These are phyloP conservation scores for Podaxis pistillaris DNA, from an alignment of 768 basidiomycete genomes.

Conservation along the genomic window DNA sequence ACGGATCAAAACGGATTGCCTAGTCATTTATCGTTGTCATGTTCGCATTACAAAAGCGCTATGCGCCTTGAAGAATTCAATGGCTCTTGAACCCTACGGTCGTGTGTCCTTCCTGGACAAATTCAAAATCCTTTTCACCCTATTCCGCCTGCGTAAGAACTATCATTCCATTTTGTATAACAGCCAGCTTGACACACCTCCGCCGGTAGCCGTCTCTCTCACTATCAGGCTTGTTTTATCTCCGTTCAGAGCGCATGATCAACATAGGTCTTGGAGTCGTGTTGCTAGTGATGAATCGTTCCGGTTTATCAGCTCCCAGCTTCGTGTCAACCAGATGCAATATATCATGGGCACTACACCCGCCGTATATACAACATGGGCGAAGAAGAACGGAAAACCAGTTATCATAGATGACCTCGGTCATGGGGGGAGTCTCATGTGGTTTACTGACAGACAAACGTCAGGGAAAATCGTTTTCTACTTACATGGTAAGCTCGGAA, in stretches of 20 bases:
- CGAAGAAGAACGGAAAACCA: conserved; percentile 19
- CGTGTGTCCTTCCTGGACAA: background rate
- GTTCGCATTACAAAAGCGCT: no score
- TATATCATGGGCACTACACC: conserved; percentile 21
- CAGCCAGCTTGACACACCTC: background rate
- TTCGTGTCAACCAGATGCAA: conserved; percentile 23
- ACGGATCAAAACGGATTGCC: background rate
- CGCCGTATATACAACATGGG: conserved; percentile 22
- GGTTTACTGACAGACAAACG: conserved; percentile 29
- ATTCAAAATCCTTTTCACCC: background rate
- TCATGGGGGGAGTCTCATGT: conserved; percentile 26
- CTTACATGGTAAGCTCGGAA: conserved; percentile 26
- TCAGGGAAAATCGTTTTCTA: conserved; percentile 32
- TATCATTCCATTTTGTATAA: background rate
- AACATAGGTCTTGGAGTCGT: conserved; percentile 11
- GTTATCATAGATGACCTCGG: conserved; percentile 26
- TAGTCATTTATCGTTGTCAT: no score
- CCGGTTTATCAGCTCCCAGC: conserved; percentile 11
- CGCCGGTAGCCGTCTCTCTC: background rate
- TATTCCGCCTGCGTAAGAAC: background rate
- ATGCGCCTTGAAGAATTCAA: background rate
- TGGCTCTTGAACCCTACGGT: background rate
- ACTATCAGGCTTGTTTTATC: background rate
- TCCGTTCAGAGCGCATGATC: conserved; percentile 3
- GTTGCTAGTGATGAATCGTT: conserved; percentile 7